Evolutionary conservation across 495 filamentous ascomycete genomes (phyloP), one percentile per base, ranked within the genome.

Genomic region (Annulohypoxylon nitens): DNA sequence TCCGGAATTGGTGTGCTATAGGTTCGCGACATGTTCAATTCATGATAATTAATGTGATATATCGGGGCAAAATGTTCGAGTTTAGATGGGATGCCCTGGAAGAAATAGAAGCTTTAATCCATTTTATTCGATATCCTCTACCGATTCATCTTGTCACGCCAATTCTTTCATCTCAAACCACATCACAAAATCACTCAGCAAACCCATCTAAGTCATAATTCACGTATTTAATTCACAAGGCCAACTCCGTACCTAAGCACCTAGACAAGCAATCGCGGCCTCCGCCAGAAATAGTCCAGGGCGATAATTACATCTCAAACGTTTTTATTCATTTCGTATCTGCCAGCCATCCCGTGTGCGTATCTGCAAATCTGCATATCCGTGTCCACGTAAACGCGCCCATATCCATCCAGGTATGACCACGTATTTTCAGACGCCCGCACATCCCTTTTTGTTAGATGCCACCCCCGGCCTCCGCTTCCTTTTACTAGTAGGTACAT

Each of bases 291-390:
- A 18, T 55, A 55, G 30, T 14, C 39, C 39, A 26, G 20, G 48
- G 2, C 0, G 2, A 14, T 48, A 34, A 63, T 50, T 63, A 63
- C 39, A 66, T 66, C 51, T 66, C 51, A n/a, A 45, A 48, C 26
- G 34, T 10, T 48, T 14, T 70, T 61, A 51, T 63, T 72, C 59
- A 23, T 72, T 63, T 61, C 59, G 33, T 67, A 72, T 57, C 69
- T 61, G 58, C 30, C 58, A 20, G 10, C 43, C 12, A n/a, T n/a
- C 41, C 11, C 0, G 41, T 45, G 41, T 11, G 30, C 30, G 3
- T 30, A 6, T 6, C 3, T 30, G 30, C 30, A 23, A 41, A 41
- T 41, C 8, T 41, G 37, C 41, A 45, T n/a, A 45, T 36, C 30
- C 51, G 33, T 20, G 20, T 55, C 23, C 48, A 3, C 43, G 9